Evolutionary conservation across 768 basidiomycete genomes (phyloP).

Genomic region (Leccinum boreale): DNA sequence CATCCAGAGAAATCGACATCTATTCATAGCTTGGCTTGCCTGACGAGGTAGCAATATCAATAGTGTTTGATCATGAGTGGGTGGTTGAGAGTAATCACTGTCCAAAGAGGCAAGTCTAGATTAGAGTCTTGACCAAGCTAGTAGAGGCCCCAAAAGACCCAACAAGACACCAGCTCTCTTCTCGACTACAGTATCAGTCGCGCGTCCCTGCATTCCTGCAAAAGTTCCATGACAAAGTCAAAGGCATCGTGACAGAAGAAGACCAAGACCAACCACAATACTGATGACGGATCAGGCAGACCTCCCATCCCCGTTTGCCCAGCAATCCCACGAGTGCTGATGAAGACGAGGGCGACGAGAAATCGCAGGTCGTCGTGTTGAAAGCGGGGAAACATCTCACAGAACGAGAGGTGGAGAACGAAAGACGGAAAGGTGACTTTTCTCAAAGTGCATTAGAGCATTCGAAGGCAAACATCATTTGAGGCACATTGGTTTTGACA

Average conservation of each 20-base stretch:
- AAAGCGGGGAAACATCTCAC: constrained; percentile 86
- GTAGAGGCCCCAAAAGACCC: constrained; percentile 54
- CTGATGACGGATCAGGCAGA: constrained; percentile 64
- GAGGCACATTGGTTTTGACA: constrained; percentile 91
- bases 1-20: constrained; percentile 22
- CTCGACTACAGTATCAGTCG: constrained; percentile 60
- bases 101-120: constrained; percentile 16
- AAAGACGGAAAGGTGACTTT: constrained; percentile 63
- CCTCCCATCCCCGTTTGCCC: constrained; percentile 73
- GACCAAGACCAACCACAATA: constrained; percentile 46
- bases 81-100: background rate
- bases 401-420: constrained; percentile 72
- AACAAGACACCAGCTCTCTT: constrained; percentile 68
- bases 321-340: constrained; percentile 70
- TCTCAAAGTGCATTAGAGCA: constrained; percentile 64
- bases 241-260: constrained; percentile 49
- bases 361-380: constrained; percentile 85
- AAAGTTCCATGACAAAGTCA: constrained; percentile 60
- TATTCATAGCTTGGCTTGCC: background rate
- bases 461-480: constrained; percentile 82
- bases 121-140: background rate
- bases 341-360: constrained; percentile 73
- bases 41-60: background rate
- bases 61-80: background rate
- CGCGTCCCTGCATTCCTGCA: constrained; percentile 62